Evolutionary conservation across 768 basidiomycete genomes (phyloP), one percentile per base, ranked within the genome.

Genomic region (Podaxis sp.): DNA sequence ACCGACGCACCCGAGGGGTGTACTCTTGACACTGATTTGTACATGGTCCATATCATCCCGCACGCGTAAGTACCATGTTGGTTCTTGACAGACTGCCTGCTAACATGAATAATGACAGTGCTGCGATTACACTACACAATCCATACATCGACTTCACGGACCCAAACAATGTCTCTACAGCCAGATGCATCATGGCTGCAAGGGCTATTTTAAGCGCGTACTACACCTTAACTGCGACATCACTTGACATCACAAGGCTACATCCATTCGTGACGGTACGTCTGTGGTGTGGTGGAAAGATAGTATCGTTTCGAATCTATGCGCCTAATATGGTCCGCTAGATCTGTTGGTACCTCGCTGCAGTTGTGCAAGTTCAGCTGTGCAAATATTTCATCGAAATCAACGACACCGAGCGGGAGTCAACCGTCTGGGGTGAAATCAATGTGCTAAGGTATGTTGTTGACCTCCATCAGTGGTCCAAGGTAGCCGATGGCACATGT

Each of bases 311-410:
- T 49, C 33, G 61, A 15, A 22, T 60, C 36, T 66, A 55, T 66
- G 17, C 39, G 48, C 42, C 68, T n/a, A 68, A 59, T 40, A 1
- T 24, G 61, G 58, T 65, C 52, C 56, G 69, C 48, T 64, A 92
- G 90, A 93, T 94, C 52, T 93, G 92, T 72, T 95, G 92, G 92
- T 94, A 95, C 73, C 84, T 95, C 15, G 93, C 92, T 6, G 92
- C 93, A 13, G 92, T 91, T 4, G 90, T 94, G 3, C 88, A 93
- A 70, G 86, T 94, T 52, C 92, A 94, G 68, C 78, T 92, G 42
- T 95, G 92, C 82, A 92, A 91, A 70, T 87, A 91, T 69, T 89
- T 87, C 70, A 93, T 95, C 63, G 90, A 93, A 71, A 84, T 85
- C 52, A 86, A 87, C n/a, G 91, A 94, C 73, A 77, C 79, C 13